phyloP scores from a whole-genome alignment of 371 early-diverging fungal species.

The Mucor circinelloides region DNA sequence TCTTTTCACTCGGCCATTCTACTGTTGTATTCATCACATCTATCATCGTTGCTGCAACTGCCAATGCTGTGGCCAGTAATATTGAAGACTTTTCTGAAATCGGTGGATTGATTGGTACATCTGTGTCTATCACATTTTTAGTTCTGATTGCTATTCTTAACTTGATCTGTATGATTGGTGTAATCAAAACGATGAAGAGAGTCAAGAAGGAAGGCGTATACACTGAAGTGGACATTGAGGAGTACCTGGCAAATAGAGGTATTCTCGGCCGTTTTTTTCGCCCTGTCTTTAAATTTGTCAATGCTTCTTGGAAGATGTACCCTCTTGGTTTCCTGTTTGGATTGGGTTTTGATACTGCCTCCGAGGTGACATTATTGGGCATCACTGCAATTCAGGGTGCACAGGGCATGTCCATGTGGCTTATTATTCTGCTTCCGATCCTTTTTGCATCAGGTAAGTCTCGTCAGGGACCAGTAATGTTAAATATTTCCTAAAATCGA shows the following conservation, averaged over 20 bases:
- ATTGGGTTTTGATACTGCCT: slow-evolving; percentile 74
- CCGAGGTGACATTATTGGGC: slow-evolving; percentile 61
- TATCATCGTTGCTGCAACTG: slow-evolving; percentile 55
- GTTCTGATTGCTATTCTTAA: slow-evolving; percentile 65
- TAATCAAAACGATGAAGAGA: slow-evolving; percentile 38
- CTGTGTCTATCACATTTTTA: slow-evolving; percentile 60
- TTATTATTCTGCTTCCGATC: slow-evolving; percentile 63
- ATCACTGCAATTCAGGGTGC: slow-evolving; percentile 58
- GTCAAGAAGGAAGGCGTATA: slow-evolving; percentile 50
- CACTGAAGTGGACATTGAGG: slow-evolving; percentile 49
- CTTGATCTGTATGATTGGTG: slow-evolving; percentile 46
- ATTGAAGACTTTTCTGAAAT: slow-evolving; percentile 51
- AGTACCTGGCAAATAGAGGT: slow-evolving; percentile 40
- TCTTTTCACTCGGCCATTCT: slow-evolving; percentile 73
- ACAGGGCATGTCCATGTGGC: slow-evolving; percentile 48
- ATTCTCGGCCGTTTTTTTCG: slow-evolving; percentile 56
- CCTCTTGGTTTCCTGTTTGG: slow-evolving; percentile 67
- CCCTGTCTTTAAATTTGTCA: slow-evolving; percentile 59
- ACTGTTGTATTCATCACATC: slow-evolving; percentile 64
- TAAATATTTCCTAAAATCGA: background rate
- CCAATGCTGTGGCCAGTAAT: slow-evolving; percentile 49
- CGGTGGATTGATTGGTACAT: slow-evolving; percentile 62
- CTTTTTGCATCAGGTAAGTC: slow-evolving; percentile 63
- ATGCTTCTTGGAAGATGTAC: slow-evolving; percentile 72
- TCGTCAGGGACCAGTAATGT: background rate